phyloP scores from a whole-genome alignment of 805 yeast genomes.

The Teunomyces panamensis region DNA sequence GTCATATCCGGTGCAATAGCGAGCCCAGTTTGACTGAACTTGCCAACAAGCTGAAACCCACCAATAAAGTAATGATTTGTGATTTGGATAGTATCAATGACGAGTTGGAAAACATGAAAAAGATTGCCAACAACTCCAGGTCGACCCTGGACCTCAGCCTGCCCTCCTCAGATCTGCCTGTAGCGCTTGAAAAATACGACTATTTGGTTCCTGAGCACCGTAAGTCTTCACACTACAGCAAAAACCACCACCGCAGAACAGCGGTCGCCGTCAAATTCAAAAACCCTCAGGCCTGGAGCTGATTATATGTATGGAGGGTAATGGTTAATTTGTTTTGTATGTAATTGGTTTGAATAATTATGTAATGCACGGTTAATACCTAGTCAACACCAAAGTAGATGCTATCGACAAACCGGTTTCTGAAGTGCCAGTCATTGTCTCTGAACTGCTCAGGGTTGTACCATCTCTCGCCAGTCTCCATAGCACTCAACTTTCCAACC shows the following conservation, averaged over 20 bases:
- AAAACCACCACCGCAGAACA: slow-evolving; percentile 42
- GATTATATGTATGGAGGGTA: neutral
- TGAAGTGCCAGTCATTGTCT: slow-evolving; percentile 58
- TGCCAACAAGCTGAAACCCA: neutral
- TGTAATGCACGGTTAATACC: neutral
- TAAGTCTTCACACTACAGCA: neutral
- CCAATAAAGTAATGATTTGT: slow-evolving; percentile 7
- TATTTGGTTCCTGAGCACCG: neutral
- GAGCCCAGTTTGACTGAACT: neutral
- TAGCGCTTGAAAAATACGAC: neutral
- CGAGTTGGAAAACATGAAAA: slow-evolving; percentile 4
- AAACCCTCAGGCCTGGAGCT: slow-evolving; percentile 23
- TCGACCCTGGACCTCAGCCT: neutral
- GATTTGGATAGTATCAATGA: slow-evolving; percentile 7
- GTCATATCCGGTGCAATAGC: neutral
- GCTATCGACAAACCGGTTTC: slow-evolving; percentile 68
- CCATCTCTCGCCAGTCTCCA: slow-evolving; percentile 21
- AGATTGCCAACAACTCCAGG: neutral
- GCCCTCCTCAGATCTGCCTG: neutral
- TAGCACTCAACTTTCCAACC: slow-evolving; percentile 60
- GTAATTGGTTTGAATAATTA: neutral
- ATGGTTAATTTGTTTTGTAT: too few relatives aligned
- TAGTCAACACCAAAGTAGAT: slow-evolving; percentile 69
- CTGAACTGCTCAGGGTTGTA: slow-evolving; percentile 39
- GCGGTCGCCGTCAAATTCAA: slow-evolving; percentile 48